These are phyloP conservation scores for Singerocomus rubriflavus DNA, from an alignment of 1,284 basidiomycete species.

Conservation along the genomic window DNA sequence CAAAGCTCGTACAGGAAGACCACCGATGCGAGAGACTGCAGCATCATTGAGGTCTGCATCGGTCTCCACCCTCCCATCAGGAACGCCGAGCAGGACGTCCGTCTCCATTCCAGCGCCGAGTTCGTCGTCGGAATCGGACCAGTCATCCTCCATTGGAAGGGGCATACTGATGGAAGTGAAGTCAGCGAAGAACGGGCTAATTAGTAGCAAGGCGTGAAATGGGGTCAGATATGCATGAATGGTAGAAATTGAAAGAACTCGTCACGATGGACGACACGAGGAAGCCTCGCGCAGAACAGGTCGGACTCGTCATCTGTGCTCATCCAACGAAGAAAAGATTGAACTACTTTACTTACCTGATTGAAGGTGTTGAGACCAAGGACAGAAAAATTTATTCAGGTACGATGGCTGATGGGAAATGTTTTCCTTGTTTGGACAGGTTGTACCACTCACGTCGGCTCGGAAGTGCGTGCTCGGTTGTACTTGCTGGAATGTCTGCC, in stretches of 20 bases:
- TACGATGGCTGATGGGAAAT: conserved; percentile 17
- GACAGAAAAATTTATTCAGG: conserved; percentile 3
- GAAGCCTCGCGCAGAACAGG: conserved; percentile 54
- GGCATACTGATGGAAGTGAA: conserved; percentile 34
- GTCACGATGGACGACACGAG: conserved; percentile 55
- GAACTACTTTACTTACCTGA: conserved; percentile 28
- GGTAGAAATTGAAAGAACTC: conserved; percentile 64
- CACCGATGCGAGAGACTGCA: conserved; percentile 81
- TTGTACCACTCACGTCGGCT: background rate
- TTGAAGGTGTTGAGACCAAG: conserved; percentile 5
- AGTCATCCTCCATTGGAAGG: conserved; percentile 48
- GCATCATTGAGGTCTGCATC: conserved; percentile 61
- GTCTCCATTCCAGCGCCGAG: conserved; percentile 56
- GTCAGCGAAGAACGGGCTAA: conserved; percentile 20
- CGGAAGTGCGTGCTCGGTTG: background rate
- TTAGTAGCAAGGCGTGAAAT: conserved; percentile 14
- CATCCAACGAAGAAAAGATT: conserved; percentile 46
- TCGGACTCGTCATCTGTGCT: conserved; percentile 91
- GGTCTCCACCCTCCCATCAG: conserved; percentile 63
- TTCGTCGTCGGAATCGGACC: conserved; percentile 78
- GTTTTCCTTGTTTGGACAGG: conserved; percentile 17
- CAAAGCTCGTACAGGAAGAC: conserved; percentile 73
- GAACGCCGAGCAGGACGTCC: conserved; percentile 69
- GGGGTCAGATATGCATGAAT: conserved; percentile 86
- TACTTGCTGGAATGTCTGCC: conserved; percentile 47